These are phyloP conservation scores for Carex sylvatica DNA, from an alignment of 202 grass and related monocot genomes.

Conservation along the genomic window DNA sequence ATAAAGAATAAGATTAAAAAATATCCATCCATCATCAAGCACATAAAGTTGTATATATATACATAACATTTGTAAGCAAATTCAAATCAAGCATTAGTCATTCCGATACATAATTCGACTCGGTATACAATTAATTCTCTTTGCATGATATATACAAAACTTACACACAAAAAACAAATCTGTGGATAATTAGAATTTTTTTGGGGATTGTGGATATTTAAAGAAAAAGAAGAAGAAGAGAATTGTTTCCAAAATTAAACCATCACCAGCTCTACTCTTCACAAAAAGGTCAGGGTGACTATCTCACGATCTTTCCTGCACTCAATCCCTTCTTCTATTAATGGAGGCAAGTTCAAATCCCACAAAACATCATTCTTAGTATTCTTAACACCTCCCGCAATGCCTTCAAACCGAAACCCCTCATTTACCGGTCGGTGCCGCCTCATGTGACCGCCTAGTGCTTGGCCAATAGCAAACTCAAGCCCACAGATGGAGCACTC, in stretches of 20 bases:
- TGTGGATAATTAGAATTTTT: neutral
- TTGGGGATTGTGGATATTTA: no score
- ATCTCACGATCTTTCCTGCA: neutral
- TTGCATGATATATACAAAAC: conserved; percentile 3
- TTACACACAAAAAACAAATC: neutral
- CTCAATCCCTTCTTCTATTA: conserved; percentile 43
- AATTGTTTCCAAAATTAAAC: neutral
- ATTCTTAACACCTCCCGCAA: conserved; percentile 13
- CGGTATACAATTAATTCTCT: neutral
- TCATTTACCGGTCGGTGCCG: conserved; percentile 47
- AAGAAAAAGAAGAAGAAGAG: neutral
- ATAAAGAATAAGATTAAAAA: neutral
- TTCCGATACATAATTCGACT: neutral
- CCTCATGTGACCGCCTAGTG: conserved; percentile 85
- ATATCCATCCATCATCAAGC: neutral
- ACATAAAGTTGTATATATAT: neutral
- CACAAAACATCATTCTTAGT: conserved; percentile 22
- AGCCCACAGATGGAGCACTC: conserved; percentile 79
- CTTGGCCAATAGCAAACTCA: conserved; percentile 79
- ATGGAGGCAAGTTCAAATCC: conserved; percentile 65
- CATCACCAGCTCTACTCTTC: neutral
- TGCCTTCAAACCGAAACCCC: neutral
- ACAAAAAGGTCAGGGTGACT: conserved; percentile 16
- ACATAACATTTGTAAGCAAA: conserved; percentile 16
- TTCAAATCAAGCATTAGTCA: neutral